Percentiles rank a stretch among this genome's conserved stretches.
Conservation (phyloP, 345 rosid genomes). For the Eutrema japonicum region DNA sequence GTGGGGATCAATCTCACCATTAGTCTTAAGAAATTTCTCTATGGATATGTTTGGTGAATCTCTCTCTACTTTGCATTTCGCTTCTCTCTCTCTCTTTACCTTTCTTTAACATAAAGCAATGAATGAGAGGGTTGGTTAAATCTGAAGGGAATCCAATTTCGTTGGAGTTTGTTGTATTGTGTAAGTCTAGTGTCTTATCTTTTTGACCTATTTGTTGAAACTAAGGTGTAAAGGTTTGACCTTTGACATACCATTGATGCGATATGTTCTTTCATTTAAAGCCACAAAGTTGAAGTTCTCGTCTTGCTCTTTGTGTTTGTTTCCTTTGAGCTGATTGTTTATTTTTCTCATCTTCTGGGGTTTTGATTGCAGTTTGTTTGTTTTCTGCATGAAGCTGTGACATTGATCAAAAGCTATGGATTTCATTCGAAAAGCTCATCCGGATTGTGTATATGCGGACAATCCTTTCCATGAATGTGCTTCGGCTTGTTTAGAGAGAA, state of each 20-base stretch:
- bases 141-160: slow-evolving; percentile 38
- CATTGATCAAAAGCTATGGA: slow-evolving; percentile 35
- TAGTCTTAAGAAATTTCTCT: background rate
- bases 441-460: slow-evolving; percentile 42
- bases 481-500: slow-evolving; percentile 45
- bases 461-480: slow-evolving; percentile 50
- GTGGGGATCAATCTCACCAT: slow-evolving; percentile 30
- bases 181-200: slow-evolving; percentile 11
- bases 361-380: slow-evolving; percentile 13
- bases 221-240: slow-evolving; percentile 30
- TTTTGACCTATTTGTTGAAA: slow-evolving; percentile 34
- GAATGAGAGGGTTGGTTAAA: slow-evolving; percentile 41
- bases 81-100: slow-evolving; percentile 13
- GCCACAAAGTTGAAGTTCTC: slow-evolving; percentile 14
- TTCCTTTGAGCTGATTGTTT: slow-evolving; percentile 3
- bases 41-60: slow-evolving; percentile 35
- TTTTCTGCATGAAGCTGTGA: slow-evolving; percentile 5
- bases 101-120: slow-evolving; percentile 22
- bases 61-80: slow-evolving; percentile 22
- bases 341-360: background rate
- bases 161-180: slow-evolving; percentile 31
- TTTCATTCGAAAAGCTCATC: slow-evolving; percentile 33
- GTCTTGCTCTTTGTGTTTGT: slow-evolving; percentile 8
- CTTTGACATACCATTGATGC: slow-evolving; percentile 17
- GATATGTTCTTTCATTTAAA: slow-evolving; percentile 20